Percentiles rank a stretch among this genome's conserved stretches.
These are phyloP conservation scores for Acer yangbiense DNA, from an alignment of 345 rosid species.

Conservation along the genomic window DNA sequence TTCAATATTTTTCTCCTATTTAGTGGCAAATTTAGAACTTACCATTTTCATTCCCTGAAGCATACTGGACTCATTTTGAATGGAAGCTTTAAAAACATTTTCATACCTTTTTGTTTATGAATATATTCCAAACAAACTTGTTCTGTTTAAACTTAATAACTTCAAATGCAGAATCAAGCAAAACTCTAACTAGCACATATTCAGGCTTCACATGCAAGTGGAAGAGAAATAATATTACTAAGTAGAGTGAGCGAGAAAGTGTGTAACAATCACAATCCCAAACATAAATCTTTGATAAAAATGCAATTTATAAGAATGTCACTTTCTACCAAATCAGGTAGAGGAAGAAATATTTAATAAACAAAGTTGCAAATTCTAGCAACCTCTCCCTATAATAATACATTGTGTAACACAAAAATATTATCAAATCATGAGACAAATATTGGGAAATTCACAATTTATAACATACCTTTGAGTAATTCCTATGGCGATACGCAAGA, in stretches of 20 bases:
- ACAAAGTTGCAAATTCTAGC: not conserved
- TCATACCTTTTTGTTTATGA: not conserved
- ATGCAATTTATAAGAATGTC: not conserved
- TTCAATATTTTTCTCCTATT: too few relatives aligned
- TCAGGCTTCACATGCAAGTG: not conserved
- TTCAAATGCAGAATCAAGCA: not conserved
- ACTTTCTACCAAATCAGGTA: not conserved
- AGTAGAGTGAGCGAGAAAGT: too few relatives aligned
- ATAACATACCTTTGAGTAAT: conserved; percentile 83
- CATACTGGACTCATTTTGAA: conserved; percentile 1
- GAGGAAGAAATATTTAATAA: not conserved
- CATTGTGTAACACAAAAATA: not conserved
- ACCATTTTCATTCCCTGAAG: too few relatives aligned
- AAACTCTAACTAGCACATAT: not conserved
- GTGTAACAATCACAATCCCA: too few relatives aligned
- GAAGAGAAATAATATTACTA: not conserved
- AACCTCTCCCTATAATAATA: not conserved
- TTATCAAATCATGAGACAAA: not conserved
- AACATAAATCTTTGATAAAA: too few relatives aligned
- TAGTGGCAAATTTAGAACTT: too few relatives aligned
- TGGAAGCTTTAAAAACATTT: not conserved
- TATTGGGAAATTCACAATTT: not conserved
- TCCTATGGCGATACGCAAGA: conserved; percentile 97
- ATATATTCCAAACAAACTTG: not conserved
- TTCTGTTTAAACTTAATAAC: not conserved